phyloP scores from a whole-genome alignment of 1,284 basidiomycete species.

The Melampsora larici-populina region DNA sequence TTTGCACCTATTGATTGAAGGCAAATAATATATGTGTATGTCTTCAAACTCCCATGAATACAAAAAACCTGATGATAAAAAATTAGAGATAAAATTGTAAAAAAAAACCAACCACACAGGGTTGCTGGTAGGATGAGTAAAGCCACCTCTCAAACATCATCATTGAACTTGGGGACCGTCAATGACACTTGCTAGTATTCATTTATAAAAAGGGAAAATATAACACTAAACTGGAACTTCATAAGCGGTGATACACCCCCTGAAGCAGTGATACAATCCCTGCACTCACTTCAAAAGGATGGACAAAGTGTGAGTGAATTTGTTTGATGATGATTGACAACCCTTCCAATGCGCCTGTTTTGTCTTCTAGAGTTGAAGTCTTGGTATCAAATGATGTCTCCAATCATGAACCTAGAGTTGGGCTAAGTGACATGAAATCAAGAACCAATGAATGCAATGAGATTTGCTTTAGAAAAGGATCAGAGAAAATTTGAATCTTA shows the following conservation, averaged over 20 bases:
- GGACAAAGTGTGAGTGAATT: conserved; percentile 20
- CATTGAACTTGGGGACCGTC: conserved; percentile 13
- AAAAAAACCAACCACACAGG: conserved; percentile 18
- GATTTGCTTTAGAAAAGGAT: background rate
- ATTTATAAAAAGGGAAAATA: background rate
- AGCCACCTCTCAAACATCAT: conserved; percentile 30
- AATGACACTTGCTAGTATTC: too few relatives aligned
- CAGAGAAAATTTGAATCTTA: background rate
- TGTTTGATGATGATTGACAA: conserved; percentile 15
- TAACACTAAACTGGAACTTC: conserved; percentile 35
- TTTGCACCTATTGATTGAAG: too few relatives aligned
- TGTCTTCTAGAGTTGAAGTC: background rate
- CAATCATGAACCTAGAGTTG: conserved; percentile 20
- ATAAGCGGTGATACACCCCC: conserved; percentile 32
- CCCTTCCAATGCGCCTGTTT: conserved; percentile 10
- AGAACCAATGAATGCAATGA: background rate
- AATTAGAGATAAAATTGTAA: too few relatives aligned
- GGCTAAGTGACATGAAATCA: background rate
- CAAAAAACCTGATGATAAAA: too few relatives aligned
- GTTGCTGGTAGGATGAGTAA: conserved; percentile 25
- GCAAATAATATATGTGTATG: too few relatives aligned
- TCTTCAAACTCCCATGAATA: too few relatives aligned
- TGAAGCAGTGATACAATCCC: too few relatives aligned
- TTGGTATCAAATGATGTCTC: conserved; percentile 35
- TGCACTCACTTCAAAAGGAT: conserved; percentile 32